A percentile compares a stretch with the other conserved stretches of the same genome.
Evolutionary conservation across 2,329 filamentous ascomycete species (phyloP).

Genomic region (Diaporthe citri): DNA sequence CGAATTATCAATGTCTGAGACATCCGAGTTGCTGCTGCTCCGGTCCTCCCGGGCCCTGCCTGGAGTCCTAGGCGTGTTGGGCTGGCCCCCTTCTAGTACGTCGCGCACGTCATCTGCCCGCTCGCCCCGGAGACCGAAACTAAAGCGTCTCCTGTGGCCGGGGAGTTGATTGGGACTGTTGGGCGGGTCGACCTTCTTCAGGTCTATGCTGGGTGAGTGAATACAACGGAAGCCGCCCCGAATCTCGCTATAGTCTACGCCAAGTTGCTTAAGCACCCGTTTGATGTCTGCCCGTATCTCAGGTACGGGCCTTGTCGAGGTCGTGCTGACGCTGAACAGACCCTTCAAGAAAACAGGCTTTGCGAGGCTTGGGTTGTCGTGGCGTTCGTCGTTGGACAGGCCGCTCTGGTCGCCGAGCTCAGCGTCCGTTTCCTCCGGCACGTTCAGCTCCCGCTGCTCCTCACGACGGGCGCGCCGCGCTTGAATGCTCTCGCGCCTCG

Average conservation of each 20-base stretch:
- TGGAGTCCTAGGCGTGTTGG: slow-evolving; percentile 61
- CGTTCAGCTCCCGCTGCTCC: slow-evolving; percentile 57
- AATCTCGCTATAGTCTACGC: slow-evolving; percentile 93
- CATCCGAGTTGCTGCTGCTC: slow-evolving; percentile 89
- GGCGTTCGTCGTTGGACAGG: slow-evolving; percentile 67
- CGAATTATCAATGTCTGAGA: slow-evolving; percentile 77
- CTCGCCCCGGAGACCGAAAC: slow-evolving; percentile 78
- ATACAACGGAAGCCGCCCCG: slow-evolving; percentile 92
- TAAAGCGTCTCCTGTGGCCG: slow-evolving; percentile 82
- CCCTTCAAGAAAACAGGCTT: slow-evolving; percentile 98
- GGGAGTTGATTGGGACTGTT: slow-evolving; percentile 68
- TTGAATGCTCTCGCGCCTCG: slow-evolving; percentile 91
- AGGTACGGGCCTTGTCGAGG: slow-evolving; percentile 88
- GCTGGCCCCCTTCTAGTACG: slow-evolving; percentile 58
- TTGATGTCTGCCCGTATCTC: slow-evolving; percentile 92
- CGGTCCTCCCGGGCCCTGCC: slow-evolving; percentile 66
- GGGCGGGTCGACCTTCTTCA: slow-evolving; percentile 78
- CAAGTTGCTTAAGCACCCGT: slow-evolving; percentile 86
- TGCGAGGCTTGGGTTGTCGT: slow-evolving; percentile 80
- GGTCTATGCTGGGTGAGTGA: slow-evolving; percentile 89
- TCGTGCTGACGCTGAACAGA: slow-evolving; percentile 96
- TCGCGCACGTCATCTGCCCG: slow-evolving; percentile 81
- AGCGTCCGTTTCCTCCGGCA: slow-evolving; percentile 85
- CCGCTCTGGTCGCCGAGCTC: slow-evolving; percentile 76
- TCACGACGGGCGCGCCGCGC: slow-evolving; percentile 82